Evolutionary conservation across 2,329 filamentous ascomycete species (phyloP), one percentile per base, ranked within the genome.

Genomic region (Penicillium sp.): DNA sequence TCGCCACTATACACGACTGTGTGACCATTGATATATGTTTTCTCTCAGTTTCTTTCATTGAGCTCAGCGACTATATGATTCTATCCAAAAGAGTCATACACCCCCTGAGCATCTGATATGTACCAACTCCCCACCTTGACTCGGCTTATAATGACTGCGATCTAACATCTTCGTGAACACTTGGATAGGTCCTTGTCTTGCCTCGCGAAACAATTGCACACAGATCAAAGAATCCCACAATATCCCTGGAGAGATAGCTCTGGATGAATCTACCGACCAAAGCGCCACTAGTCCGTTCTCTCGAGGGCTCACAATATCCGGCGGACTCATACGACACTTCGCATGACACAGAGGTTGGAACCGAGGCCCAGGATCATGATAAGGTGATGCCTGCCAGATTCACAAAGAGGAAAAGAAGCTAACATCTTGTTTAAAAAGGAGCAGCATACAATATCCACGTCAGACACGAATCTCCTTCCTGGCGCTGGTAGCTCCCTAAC

Each of bases 401-500:
- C 40, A 6, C 9, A 20, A 35, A 5, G 16, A 18, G 1, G 18
- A 23, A 35, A 43, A 55, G 16, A 30, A 48, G 28, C n/a, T 55
- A 42, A 55, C 7, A 47, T 35, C n/a, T n/a, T 3, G 30, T 30
- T 30, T 30, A 20, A 7, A 11, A 46, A 16, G 20, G 21, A 38
- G 11, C 52, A 55, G 52, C 42, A 23, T 12, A 48, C 24, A 3
- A 6, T 35, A 12, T 40, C 43, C 8, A 48, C n/a, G 12, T 30
- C 47, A 26, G 53, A 49, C 23, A 23, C 38, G 20, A 50, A 47
- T 18, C n/a, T 48, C 14, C 14, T 16, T 6, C 4, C 35, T 16
- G 47, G 35, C 23, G 20, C 24, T 47, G 26, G 53, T 42, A 59
- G 63, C 8, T 71, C 68, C 21, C 63, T 61, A 45, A 70, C 64